A percentile compares a stretch with the other conserved stretches of the same genome.
These are phyloP conservation scores for cucumber (Cucumis sativus) DNA, from an alignment of 306 rosid genomes.

Conservation along the genomic window DNA sequence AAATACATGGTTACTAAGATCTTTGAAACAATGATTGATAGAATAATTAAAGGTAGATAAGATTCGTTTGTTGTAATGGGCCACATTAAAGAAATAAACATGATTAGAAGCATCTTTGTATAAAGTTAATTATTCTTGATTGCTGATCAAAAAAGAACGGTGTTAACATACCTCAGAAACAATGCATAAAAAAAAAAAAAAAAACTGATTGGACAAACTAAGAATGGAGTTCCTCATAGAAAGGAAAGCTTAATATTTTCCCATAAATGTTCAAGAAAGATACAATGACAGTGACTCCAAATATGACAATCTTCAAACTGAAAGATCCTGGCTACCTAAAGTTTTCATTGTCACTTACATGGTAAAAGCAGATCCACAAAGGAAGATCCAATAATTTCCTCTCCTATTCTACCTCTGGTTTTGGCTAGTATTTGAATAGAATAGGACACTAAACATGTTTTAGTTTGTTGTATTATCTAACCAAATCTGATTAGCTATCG, in stretches of 20 bases:
- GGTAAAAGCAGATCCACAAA: not conserved
- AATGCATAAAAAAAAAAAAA: not conserved
- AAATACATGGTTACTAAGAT: not conserved
- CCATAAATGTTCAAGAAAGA: not conserved
- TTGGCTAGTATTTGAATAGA: not conserved
- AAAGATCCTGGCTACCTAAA: not conserved
- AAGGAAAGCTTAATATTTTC: not conserved
- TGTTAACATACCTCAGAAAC: not conserved
- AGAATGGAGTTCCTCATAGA: not conserved
- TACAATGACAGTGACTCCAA: not conserved
- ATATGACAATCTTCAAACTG: not conserved
- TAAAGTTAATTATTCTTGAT: not conserved
- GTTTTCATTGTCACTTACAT: not conserved
- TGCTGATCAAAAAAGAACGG: not conserved
- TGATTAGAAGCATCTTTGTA: constrained; percentile 1
- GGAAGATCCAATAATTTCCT: not conserved
- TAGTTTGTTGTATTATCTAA: not conserved
- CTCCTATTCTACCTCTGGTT: not conserved
- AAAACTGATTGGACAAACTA: not conserved
- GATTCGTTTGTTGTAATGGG: constrained; percentile 19
- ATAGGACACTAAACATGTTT: not conserved
- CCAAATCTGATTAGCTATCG: not conserved
- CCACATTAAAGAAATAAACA: not conserved
- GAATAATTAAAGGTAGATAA: constrained; percentile 36
- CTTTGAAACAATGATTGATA: constrained; percentile 9